Evolutionary conservation across 148 eudicot species (phyloP).

Genomic region (Vaccinium vitisidaea): DNA sequence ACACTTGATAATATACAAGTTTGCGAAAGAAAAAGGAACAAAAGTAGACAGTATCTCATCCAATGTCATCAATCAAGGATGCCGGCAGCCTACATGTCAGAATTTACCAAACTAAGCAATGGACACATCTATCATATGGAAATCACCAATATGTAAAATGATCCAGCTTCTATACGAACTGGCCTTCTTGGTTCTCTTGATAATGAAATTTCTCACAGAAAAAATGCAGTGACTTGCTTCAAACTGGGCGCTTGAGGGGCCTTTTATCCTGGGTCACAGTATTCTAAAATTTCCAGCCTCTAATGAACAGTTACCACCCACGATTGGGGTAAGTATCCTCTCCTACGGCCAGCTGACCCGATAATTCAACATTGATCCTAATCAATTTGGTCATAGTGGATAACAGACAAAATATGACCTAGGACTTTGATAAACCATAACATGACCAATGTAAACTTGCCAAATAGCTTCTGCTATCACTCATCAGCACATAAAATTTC

Average conservation of each 20-base stretch:
- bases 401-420: not conserved
- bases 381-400: not conserved
- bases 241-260: not conserved
- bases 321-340: not conserved
- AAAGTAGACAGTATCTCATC: not conserved
- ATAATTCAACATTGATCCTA: not conserved
- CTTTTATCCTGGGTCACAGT: not conserved
- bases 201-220: not conserved
- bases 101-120: not conserved
- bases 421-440: not conserved
- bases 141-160: not conserved
- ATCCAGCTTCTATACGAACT: not conserved
- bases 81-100: not conserved
- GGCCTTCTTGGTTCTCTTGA: not conserved
- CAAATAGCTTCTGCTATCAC: not conserved
- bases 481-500: not conserved
- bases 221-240: not conserved
- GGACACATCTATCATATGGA: not conserved
- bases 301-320: not conserved
- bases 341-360: not conserved
- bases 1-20: not conserved
- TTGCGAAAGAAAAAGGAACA: not conserved
- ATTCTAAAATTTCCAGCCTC: not conserved
- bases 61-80: slow-evolving; percentile 3
- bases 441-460: not conserved